phyloP scores from a whole-genome alignment of 1,284 basidiomycete species.

The Acaromyces ingoldii region DNA sequence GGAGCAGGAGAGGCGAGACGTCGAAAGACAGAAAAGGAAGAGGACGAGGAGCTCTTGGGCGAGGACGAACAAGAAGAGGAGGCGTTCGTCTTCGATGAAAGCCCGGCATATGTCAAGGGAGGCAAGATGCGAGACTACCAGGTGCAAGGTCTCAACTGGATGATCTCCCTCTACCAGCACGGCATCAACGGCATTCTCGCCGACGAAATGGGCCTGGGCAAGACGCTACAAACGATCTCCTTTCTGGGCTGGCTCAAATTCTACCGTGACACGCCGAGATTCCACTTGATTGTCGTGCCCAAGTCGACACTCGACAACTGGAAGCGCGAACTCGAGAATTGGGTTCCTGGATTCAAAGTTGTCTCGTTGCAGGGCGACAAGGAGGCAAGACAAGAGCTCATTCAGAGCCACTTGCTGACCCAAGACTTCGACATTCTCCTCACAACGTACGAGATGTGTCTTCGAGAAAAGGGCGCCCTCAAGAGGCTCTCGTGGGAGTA shows the following conservation, averaged over 20 bases:
- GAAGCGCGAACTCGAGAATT: conserved; percentile 84
- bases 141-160: conserved; percentile 93
- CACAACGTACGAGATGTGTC: conserved; percentile 94
- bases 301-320: conserved; percentile 98
- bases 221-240: conserved; percentile 95
- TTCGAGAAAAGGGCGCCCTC: conserved; percentile 84
- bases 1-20: conserved; percentile 66
- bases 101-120: conserved; percentile 55
- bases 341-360: conserved; percentile 78
- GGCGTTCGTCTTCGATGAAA: conserved; percentile 42
- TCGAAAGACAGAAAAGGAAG: conserved; percentile 81
- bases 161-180: conserved; percentile 57
- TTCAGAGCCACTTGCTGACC: conserved; percentile 71
- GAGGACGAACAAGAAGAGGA: conserved; percentile 72
- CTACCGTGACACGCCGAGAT: conserved; percentile 70
- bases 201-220: conserved; percentile 78
- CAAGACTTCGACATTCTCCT: conserved; percentile 92
- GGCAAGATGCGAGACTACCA: conserved; percentile 90
- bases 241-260: conserved; percentile 94
- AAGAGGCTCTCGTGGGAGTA: conserved; percentile 97
- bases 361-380: conserved; percentile 78
- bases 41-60: conserved; percentile 71
- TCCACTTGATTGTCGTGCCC: conserved; percentile 91
- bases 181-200: conserved; percentile 47
- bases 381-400: conserved; percentile 79